Conservation (phyloP, 257 asterid genomes). For the Rubia yunnanensis region DNA sequence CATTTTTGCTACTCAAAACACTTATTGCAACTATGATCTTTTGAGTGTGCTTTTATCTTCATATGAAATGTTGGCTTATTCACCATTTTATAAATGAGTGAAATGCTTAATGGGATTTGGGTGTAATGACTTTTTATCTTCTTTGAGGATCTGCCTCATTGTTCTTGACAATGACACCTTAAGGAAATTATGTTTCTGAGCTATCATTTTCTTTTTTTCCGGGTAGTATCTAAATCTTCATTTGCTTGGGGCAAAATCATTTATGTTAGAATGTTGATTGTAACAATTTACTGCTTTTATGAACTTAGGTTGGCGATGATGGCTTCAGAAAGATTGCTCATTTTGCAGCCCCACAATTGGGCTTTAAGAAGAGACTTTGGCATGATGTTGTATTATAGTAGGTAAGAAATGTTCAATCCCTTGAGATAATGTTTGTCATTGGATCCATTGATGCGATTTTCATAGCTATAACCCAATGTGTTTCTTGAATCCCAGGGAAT, state of each 20-base stretch:
- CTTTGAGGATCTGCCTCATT: not conserved
- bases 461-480: not conserved
- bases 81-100: not conserved
- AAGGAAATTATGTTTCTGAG: not conserved
- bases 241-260: not conserved
- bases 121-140: not conserved
- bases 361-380: constrained; percentile 74
- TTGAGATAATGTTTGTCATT: not conserved
- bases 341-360: constrained; percentile 94
- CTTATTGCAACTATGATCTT: not conserved
- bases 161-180: not conserved
- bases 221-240: not conserved
- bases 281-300: constrained; percentile 7
- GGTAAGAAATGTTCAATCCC: constrained; percentile 29
- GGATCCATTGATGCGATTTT: not conserved
- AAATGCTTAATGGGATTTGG: not conserved
- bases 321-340: constrained; percentile 82
- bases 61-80: not conserved
- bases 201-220: not conserved
- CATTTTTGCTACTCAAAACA: not conserved
- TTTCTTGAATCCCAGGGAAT: constrained; percentile 38
- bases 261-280: not conserved
- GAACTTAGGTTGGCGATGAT: constrained; percentile 70
- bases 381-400: constrained; percentile 81
- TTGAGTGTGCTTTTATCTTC: not conserved